Base-by-base conservation (phyloP, 352 stramenopile genomes). In the Globisporangium apiculatum region DNA sequence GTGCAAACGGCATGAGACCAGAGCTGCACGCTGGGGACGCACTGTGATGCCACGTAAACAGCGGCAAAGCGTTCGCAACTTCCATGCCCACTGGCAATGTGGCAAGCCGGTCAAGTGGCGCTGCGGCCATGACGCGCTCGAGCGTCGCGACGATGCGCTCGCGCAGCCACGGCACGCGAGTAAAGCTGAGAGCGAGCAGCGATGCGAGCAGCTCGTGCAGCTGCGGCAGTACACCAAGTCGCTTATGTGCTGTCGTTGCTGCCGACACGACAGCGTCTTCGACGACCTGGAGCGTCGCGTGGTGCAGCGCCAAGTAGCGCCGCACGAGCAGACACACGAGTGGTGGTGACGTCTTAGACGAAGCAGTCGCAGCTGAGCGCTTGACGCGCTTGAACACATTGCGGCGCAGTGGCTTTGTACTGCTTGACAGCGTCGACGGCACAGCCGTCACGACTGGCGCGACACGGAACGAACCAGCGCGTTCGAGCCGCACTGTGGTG, bases 301-400 rank as follows among this genome's bases (percentile, higher is more conserved):
- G 72, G 55, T 90, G 80, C 47, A 90, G 68, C 53, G 81, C 69
- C 48, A 90, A 57, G 42, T 78, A 87, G 14, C 72, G 68, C 37
- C 76, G 79, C 9, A 68, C 68, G 17, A 82, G 63, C 55, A 77
- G 55, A 55, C 80, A 90, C 1, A 87, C 66, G 18, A 71, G 58
- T 3, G 60, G 18, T 42, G 69, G 49, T 24, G 52, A 57, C 14
- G 70, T 47, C 40, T 65, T 55, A 18, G 63, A 47, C 17, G 1
- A 31, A 31, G 48, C 71, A 43, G 57, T 15, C 10, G 60, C 70
- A 31, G 24, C 24, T 31, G 24, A 31, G 48, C 55, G 51, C 57
- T 69, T 68, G 12, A 56, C 68, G 46, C 61, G 64, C 46, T 49
- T 53, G 47, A 63, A 53, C 8, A 64, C 48, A 41, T 57, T 68